Evolutionary conservation across 2,329 filamentous ascomycete species (phyloP).

Genomic region (Penicillium sclerotigenum): DNA sequence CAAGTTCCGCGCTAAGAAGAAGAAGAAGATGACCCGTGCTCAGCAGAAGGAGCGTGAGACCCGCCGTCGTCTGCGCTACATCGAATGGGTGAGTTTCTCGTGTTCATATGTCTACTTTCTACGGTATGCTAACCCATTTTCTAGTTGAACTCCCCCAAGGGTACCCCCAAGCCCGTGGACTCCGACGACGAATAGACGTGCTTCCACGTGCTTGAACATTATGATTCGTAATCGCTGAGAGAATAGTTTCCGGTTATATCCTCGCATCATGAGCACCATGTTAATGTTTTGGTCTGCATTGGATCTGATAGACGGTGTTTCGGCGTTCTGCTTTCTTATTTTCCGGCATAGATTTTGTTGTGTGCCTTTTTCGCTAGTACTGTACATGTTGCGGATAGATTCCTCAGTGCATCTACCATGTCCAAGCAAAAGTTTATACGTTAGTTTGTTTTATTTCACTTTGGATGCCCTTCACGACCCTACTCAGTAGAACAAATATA

Average conservation of each 20-base stretch:
- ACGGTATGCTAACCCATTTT: constrained; percentile 36
- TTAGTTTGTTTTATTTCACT: not conserved
- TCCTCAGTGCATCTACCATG: constrained; percentile 3
- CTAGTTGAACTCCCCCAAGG: constrained; percentile 82
- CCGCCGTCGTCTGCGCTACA: constrained; percentile 78
- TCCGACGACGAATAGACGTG: constrained; percentile 66
- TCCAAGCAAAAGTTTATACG: constrained; percentile 8
- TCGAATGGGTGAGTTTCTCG: constrained; percentile 51
- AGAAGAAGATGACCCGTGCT: constrained; percentile 99
- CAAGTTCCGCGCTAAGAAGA: constrained; percentile 86
- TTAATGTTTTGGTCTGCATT: constrained; percentile 21
- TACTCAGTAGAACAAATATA: not conserved
- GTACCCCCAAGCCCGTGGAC: constrained; percentile 71
- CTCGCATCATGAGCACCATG: constrained; percentile 21
- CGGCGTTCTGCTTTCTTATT: constrained; percentile 4
- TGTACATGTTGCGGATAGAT: constrained; percentile 11
- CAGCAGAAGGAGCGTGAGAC: constrained; percentile 92
- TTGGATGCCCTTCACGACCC: not conserved
- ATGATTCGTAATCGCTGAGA: constrained; percentile 22
- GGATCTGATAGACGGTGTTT: constrained; percentile 26
- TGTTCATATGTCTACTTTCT: not conserved
- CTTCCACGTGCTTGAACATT: constrained; percentile 7
- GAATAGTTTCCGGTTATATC: constrained; percentile 12
- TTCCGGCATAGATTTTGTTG: constrained; percentile 4
- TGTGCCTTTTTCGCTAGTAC: constrained; percentile 1